phyloP scores from a whole-genome alignment of 2,329 filamentous ascomycete species.

The Madurella fahalii region DNA sequence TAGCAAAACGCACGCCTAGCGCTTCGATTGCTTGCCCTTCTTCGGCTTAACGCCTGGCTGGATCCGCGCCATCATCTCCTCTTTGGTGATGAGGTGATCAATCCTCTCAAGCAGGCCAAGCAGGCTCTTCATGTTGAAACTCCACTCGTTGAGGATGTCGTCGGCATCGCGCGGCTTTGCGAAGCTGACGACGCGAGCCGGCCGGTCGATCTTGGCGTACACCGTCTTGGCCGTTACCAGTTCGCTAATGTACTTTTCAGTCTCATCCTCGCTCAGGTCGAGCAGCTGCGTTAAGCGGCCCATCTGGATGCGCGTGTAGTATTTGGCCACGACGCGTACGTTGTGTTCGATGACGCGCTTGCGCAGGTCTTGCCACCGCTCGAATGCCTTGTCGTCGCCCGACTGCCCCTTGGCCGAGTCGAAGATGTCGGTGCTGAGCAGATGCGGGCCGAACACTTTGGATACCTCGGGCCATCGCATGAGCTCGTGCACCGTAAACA shows the following conservation, averaged over 20 bases:
- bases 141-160: constrained; percentile 97
- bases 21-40: constrained; percentile 36
- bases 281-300: constrained; percentile 83
- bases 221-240: constrained; percentile 97
- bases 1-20: constrained; percentile 23
- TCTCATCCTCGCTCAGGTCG: constrained; percentile 90
- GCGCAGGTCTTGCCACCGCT: constrained; percentile 88
- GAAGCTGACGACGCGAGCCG: constrained; percentile 87
- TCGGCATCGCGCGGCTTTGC: constrained; percentile 92
- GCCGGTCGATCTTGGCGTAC: constrained; percentile 94
- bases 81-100: constrained; percentile 97
- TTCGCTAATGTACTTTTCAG: constrained; percentile 97
- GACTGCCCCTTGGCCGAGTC: constrained; percentile 61
- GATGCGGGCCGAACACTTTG: constrained; percentile 80
- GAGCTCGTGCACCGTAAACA: constrained; percentile 91
- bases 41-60: constrained; percentile 55
- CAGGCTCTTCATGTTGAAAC: constrained; percentile 75
- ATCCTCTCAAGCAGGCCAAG: constrained; percentile 77
- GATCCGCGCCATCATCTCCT: constrained; percentile 99
- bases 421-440: constrained; percentile 89
- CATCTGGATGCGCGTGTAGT: constrained; percentile 97
- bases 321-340: constrained; percentile 93
- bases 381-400: constrained; percentile 72
- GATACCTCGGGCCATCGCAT: constrained; percentile 98
- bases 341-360: constrained; percentile 99